Evolutionary conservation across 1,284 basidiomycete genomes (phyloP), one percentile per base, ranked within the genome.

Genomic region (Meripilus lineatus): DNA sequence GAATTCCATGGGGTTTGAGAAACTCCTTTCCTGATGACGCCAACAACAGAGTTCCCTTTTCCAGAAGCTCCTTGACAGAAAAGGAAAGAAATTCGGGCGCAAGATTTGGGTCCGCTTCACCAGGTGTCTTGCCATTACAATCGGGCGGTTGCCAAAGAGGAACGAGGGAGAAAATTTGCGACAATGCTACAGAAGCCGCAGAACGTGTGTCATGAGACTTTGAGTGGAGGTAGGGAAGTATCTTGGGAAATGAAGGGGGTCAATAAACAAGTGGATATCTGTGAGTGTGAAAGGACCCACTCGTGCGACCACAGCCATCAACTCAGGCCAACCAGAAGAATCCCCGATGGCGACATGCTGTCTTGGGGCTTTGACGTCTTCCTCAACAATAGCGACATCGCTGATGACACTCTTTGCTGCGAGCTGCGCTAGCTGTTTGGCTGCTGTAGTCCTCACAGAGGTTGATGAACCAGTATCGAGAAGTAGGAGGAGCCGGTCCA

Each of bases 21-120:
- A 91, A 94, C 62, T 94, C 91, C 54, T 88, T 91, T 2, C 92
- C 91, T 0, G 89, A 90, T 1, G 90, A 93, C 1, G 90, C 85
- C 1, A 94, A 72, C 1, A 94, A 75, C 13, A 89, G 76, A 32
- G 80, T 84, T 21, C 86, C 86, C 43, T 82, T 83, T 23, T 78
- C 66, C 50, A 93, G 76, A 22, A 93, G 74, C 43, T 86, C 80
- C 45, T 76, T 71, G 2, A 93, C 79, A 11, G 87, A 89, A 56
- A 89, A 87, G 51, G 69, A 67, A 21, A 86, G 77, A 57, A 87
- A 86, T 1, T 81, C 77, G 2, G 84, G 77, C 1, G 68, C 54
- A 5, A 68, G 55, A 13, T 69, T 55, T 20, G 61, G 50, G 5
- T 46, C 20, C 0, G 51, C 47, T 13, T 58, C 56, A 40, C 46